Evolutionary conservation across 345 rosid genomes (phyloP).

Genomic region (Salix arbutifolia): DNA sequence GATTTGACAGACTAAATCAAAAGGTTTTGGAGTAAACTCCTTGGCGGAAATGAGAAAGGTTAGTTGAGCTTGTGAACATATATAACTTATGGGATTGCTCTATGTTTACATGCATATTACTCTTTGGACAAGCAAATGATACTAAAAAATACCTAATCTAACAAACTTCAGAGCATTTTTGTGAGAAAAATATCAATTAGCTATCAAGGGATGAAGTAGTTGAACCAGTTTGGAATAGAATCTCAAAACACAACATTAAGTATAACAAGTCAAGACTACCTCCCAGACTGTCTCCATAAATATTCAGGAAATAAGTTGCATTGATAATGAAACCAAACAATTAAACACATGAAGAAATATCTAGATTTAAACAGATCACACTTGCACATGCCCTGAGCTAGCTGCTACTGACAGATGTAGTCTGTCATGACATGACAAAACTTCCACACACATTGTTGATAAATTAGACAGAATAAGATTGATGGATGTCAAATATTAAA

Average conservation of each 20-base stretch:
- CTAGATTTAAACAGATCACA: neutral
- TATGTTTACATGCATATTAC: neutral
- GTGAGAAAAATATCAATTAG: neutral
- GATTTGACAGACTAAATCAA: neutral
- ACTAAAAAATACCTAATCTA: neutral
- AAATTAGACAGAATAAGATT: neutral
- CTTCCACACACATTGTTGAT: neutral
- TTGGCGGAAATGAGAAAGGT: neutral
- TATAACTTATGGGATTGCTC: too few species aligned
- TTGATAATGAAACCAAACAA: too few species aligned
- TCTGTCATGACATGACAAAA: neutral
- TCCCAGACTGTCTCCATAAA: too few species aligned
- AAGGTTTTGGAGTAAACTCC: neutral
- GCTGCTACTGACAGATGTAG: too few species aligned
- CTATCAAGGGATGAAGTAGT: neutral
- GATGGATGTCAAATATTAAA: neutral
- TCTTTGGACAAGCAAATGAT: neutral
- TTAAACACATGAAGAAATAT: neutral
- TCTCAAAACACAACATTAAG: neutral
- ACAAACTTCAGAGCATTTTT: neutral
- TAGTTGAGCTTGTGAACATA: too few species aligned
- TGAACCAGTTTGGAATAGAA: neutral
- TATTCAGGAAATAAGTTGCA: too few species aligned
- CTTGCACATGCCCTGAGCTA: neutral
- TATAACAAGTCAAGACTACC: neutral